Evolutionary conservation across 2,329 filamentous ascomycete species (phyloP).

Genomic region (Epichloe festucae): DNA sequence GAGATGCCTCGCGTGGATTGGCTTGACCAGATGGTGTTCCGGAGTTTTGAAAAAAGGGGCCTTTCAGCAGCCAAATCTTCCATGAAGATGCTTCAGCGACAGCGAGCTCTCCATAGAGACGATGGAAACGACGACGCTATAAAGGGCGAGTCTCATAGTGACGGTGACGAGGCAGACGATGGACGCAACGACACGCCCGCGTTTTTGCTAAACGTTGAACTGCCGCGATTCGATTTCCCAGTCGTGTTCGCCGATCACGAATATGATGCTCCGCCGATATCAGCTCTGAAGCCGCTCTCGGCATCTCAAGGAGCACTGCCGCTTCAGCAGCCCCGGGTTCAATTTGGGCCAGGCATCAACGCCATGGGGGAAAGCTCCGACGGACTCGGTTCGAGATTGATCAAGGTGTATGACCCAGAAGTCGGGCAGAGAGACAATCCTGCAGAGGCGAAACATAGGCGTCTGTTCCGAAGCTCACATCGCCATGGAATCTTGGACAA

Average conservation of each 20-base stretch:
- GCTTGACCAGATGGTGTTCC: slow-evolving; percentile 90
- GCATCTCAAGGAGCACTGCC: slow-evolving; percentile 53
- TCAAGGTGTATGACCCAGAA: slow-evolving; percentile 88
- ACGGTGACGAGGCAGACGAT: slow-evolving; percentile 22
- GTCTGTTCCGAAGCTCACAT: slow-evolving; percentile 78
- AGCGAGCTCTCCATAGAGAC: slow-evolving; percentile 29
- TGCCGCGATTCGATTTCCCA: slow-evolving; percentile 90
- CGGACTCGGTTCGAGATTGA: slow-evolving; percentile 45
- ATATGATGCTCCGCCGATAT: slow-evolving; percentile 75
- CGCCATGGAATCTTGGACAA: slow-evolving; percentile 90
- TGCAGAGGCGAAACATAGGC: slow-evolving; percentile 85
- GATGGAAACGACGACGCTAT: slow-evolving; percentile 17
- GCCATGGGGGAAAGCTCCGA: slow-evolving; percentile 41
- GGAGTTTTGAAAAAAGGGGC: slow-evolving; percentile 74
- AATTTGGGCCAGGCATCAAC: slow-evolving; percentile 81
- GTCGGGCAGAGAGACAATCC: slow-evolving; percentile 83
- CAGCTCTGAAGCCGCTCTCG: slow-evolving; percentile 49
- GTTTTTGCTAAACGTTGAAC: slow-evolving; percentile 79
- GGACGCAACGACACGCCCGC: slow-evolving; percentile 38
- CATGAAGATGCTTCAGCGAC: slow-evolving; percentile 42
- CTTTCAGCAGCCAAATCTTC: slow-evolving; percentile 51
- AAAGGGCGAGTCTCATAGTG: slow-evolving; percentile 15
- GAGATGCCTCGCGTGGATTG: slow-evolving; percentile 88
- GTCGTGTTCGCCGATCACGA: slow-evolving; percentile 92
- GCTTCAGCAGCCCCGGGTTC: slow-evolving; percentile 76